Evolutionary conservation across 768 basidiomycete genomes (phyloP).

Genomic region (Boletus huronensis): DNA sequence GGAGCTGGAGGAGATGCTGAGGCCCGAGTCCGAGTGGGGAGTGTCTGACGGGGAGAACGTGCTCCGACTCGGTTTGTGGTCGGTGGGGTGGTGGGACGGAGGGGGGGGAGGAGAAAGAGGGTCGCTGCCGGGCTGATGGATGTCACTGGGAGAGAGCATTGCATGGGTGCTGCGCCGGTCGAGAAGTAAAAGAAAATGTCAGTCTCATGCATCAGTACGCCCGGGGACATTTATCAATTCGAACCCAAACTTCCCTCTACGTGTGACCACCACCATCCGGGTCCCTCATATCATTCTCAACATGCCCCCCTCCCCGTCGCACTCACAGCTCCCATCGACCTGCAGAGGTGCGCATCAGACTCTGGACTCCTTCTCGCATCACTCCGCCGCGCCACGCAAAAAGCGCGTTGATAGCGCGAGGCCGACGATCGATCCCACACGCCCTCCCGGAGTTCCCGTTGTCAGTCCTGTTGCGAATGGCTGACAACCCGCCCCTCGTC

Average conservation of each 20-base stretch:
- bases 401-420: conserved; percentile 11
- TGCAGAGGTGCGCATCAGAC: background rate
- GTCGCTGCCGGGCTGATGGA: conserved; percentile 10
- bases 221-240: conserved; percentile 5
- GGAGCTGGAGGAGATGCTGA: conserved; percentile 30
- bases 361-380: background rate
- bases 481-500: background rate
- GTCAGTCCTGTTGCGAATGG: background rate
- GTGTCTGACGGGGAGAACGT: conserved; percentile 11
- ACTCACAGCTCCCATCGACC: background rate
- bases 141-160: conserved; percentile 21
- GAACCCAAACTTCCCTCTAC: background rate
- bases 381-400: conserved; percentile 6
- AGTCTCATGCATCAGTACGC: background rate
- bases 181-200: conserved; percentile 5
- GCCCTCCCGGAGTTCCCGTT: background rate
- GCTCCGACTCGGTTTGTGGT: background rate
- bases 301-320: background rate
- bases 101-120: background rate
- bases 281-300: too few species aligned
- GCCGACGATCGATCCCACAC: conserved; percentile 13
- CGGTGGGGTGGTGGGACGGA: background rate
- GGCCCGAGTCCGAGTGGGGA: conserved; percentile 29
- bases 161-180: conserved; percentile 8
- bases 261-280: background rate